Evolutionary conservation across 1,284 basidiomycete genomes (phyloP).

Genomic region (Hymenochaete sp.): DNA sequence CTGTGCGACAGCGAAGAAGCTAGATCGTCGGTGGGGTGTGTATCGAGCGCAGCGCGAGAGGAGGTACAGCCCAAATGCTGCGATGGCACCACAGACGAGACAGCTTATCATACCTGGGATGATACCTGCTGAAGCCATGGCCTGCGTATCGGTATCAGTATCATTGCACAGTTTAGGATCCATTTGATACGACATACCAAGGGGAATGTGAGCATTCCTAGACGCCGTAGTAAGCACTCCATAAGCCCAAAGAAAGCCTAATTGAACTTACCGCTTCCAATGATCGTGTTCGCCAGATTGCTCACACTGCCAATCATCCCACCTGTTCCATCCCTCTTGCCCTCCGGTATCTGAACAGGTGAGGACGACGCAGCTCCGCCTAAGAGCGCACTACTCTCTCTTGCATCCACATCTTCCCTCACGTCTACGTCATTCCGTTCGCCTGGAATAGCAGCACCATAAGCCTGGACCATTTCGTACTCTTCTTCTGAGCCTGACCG

Average conservation of each 20-base stretch:
- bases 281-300: slow-evolving; percentile 81
- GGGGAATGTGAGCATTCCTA: slow-evolving; percentile 80
- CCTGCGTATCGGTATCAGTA: slow-evolving; percentile 35
- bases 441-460: slow-evolving; percentile 46
- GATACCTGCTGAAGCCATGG: slow-evolving; percentile 78
- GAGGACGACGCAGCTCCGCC: slow-evolving; percentile 28
- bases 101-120: slow-evolving; percentile 86
- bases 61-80: slow-evolving; percentile 84
- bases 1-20: slow-evolving; percentile 81
- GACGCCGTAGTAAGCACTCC: slow-evolving; percentile 9
- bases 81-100: slow-evolving; percentile 73
- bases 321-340: slow-evolving; percentile 52
- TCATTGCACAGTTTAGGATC: slow-evolving; percentile 2
- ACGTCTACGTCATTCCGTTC: slow-evolving; percentile 8
- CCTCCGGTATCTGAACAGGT: too few relatives aligned
- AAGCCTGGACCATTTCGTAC: slow-evolving; percentile 53
- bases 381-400: slow-evolving; percentile 44
- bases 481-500: too few relatives aligned
- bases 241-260: slow-evolving; percentile 1
- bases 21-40: slow-evolving; percentile 67
- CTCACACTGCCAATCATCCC: slow-evolving; percentile 57
- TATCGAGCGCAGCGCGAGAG: slow-evolving; percentile 81
- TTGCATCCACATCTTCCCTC: slow-evolving; percentile 5
- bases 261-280: slow-evolving; percentile 66
- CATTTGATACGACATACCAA: slow-evolving; percentile 37